phyloP scores from a whole-genome alignment of 257 asterid species.

The Fraxinus americana region DNA sequence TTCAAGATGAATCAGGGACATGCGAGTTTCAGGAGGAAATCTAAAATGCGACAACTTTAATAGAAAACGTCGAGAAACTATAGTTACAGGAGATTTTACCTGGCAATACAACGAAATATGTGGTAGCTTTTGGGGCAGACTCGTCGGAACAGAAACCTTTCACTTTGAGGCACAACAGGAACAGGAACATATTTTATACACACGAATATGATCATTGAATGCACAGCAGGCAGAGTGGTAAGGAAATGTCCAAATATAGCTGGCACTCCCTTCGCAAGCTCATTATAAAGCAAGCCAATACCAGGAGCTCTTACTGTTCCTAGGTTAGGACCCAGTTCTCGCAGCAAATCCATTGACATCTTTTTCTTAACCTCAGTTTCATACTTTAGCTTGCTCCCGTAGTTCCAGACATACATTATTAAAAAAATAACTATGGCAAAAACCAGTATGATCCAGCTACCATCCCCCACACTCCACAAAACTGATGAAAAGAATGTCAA shows the following conservation, averaged over 20 bases:
- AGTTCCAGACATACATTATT: slow-evolving; percentile 93
- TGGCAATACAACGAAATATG: slow-evolving; percentile 95
- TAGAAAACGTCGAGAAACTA: background rate
- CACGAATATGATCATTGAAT: slow-evolving; percentile 93
- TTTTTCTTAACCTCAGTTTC: slow-evolving; percentile 89
- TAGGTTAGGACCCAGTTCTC: slow-evolving; percentile 79
- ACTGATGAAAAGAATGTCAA: slow-evolving; percentile 80
- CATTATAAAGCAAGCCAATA: slow-evolving; percentile 86
- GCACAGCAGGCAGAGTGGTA: slow-evolving; percentile 91
- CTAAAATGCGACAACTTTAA: background rate
- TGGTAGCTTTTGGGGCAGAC: slow-evolving; percentile 86
- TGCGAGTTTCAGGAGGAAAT: slow-evolving; percentile 24
- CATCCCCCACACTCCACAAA: slow-evolving; percentile 91
- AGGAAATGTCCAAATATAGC: slow-evolving; percentile 93
- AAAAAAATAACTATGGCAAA: slow-evolving; percentile 73
- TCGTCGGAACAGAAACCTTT: slow-evolving; percentile 88
- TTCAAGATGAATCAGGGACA: slow-evolving; percentile 16
- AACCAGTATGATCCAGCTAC: slow-evolving; percentile 93
- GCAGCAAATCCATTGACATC: slow-evolving; percentile 84
- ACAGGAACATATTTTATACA: slow-evolving; percentile 93
- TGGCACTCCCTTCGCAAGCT: slow-evolving; percentile 92
- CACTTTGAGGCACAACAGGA: slow-evolving; percentile 86
- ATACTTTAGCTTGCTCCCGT: slow-evolving; percentile 88
- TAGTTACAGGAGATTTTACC: slow-evolving; percentile 46
- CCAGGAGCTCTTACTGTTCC: slow-evolving; percentile 98